A percentile compares a stretch with the other conserved stretches of the same genome.
Evolutionary conservation across 2,329 filamentous ascomycete genomes (phyloP).

Genomic region (Nemania abortiva): DNA sequence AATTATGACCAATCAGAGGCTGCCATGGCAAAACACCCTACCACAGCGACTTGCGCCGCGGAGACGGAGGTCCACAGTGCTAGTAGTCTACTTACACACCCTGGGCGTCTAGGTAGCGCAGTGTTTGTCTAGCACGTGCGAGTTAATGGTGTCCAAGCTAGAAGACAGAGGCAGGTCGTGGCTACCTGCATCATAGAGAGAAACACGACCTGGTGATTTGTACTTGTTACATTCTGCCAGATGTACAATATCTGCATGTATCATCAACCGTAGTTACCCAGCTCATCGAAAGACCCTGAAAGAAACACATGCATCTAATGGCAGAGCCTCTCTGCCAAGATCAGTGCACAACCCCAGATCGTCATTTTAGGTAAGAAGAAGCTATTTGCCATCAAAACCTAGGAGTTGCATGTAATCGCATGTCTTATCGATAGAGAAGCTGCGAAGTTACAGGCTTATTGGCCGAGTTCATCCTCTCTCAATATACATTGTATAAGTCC

Average conservation of each 20-base stretch:
- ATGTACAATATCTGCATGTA: not conserved
- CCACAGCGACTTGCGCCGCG: not conserved
- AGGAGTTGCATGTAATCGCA: not conserved
- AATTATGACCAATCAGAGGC: slow-evolving; percentile 26
- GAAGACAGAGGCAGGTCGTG: not conserved
- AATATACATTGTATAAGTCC: not conserved
- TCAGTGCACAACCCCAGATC: slow-evolving; percentile 24
- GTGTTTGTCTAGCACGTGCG: slow-evolving; percentile 18
- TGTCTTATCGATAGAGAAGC: slow-evolving; percentile 4
- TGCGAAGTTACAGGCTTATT: not conserved
- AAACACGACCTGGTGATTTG: not conserved
- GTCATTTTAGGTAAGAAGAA: slow-evolving; percentile 11
- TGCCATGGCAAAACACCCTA: not conserved
- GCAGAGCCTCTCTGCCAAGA: slow-evolving; percentile 42
- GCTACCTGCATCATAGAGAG: not conserved
- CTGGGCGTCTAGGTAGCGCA: not conserved
- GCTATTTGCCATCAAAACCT: not conserved
- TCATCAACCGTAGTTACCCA: not conserved
- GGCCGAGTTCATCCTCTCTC: not conserved
- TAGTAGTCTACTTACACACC: not conserved
- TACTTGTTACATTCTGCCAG: slow-evolving; percentile 10
- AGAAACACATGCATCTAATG: slow-evolving; percentile 36
- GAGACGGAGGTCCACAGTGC: slow-evolving; percentile 17
- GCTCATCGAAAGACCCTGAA: slow-evolving; percentile 20
- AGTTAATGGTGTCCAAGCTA: slow-evolving; percentile 4